A percentile compares a stretch with the other conserved stretches of the same genome.
Conservation (phyloP, 495 filamentous ascomycete species). For the Podospora comata region DNA sequence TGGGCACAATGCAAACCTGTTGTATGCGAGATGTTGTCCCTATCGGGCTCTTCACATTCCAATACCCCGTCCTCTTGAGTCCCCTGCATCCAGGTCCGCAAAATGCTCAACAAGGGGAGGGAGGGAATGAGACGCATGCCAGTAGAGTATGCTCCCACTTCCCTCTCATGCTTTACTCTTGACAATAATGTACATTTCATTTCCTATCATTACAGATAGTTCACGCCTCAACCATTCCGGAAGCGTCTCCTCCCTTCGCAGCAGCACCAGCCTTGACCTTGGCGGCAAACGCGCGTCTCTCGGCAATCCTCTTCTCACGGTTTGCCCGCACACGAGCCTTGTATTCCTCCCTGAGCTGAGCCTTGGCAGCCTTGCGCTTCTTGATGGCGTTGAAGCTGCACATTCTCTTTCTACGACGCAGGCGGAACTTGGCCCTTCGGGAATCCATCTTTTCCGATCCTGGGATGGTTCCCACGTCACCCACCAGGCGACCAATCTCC, state of each 20-base stretch:
- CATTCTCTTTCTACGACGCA: conserved; percentile 26
- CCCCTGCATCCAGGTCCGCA: neutral
- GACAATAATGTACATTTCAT: conserved; percentile 1
- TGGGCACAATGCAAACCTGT: neutral
- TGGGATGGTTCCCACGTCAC: conserved; percentile 27
- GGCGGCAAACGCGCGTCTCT: conserved; percentile 13
- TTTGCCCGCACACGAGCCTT: conserved; percentile 23
- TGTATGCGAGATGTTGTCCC: neutral
- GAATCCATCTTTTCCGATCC: conserved; percentile 31
- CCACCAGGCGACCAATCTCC: conserved; percentile 64
- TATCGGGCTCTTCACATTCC: neutral
- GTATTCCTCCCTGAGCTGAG: conserved; percentile 23
- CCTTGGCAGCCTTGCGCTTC: conserved; percentile 28
- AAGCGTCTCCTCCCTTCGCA: conserved; percentile 1
- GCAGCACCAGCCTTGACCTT: conserved; percentile 13
- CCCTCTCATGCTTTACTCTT: neutral
- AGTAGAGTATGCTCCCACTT: neutral
- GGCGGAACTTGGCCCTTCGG: conserved; percentile 31
- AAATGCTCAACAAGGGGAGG: conserved; percentile 14
- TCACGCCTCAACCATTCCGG: conserved; percentile 14
- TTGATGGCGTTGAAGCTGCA: conserved; percentile 22
- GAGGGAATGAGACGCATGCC: neutral
- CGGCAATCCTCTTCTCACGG: conserved; percentile 15
- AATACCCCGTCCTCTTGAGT: neutral
- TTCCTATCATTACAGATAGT: neutral